Conservation (phyloP, 257 asterid genomes). For the Anisodus acutangulus region DNA sequence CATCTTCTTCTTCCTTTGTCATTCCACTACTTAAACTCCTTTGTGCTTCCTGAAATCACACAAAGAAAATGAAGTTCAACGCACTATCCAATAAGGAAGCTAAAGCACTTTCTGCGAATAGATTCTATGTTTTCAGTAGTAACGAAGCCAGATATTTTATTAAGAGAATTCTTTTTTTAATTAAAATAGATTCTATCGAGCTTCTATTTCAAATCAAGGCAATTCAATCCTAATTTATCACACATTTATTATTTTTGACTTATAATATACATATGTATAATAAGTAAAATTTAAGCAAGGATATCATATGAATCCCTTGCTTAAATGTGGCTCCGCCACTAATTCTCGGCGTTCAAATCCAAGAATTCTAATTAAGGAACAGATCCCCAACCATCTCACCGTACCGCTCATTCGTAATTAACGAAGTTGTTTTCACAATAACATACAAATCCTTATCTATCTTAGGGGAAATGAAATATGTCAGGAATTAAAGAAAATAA, state of each 20-base stretch:
- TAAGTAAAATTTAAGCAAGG: no score
- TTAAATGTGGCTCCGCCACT: no score
- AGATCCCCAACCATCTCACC: neutral
- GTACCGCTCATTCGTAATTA: neutral
- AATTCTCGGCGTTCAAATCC: neutral
- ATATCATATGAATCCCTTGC: no score
- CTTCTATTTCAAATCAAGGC: no score
- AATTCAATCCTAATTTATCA: no score
- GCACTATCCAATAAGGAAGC: neutral
- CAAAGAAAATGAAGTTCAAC: neutral
- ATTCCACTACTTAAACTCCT: conserved; percentile 29
- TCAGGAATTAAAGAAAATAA: neutral
- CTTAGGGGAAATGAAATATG: neutral
- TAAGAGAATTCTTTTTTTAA: no score
- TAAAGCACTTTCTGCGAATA: no score
- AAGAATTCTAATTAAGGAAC: neutral
- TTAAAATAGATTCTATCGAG: no score
- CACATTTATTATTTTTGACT: no score
- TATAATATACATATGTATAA: no score
- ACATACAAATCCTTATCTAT: neutral
- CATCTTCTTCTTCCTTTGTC: conserved; percentile 31
- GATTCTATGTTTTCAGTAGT: no score
- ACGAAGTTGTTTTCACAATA: neutral
- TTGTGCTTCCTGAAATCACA: conserved; percentile 21
- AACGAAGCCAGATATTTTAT: no score